These are phyloP conservation scores for Chrysoporthe cubensis DNA, from an alignment of 2,329 filamentous ascomycete genomes.

Conservation along the genomic window DNA sequence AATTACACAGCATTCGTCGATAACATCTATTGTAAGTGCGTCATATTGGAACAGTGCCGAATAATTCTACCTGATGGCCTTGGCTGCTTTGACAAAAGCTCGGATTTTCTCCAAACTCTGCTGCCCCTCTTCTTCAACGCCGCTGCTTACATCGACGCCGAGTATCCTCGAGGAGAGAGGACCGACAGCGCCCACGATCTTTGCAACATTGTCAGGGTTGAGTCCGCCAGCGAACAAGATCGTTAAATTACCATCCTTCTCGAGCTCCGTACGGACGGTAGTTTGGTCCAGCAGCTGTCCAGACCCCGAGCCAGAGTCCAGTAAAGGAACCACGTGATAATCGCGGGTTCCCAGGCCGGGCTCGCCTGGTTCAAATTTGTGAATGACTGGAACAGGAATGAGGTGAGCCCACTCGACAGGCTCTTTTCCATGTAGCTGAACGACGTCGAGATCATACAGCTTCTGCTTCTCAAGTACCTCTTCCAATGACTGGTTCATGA, in stretches of 20 bases:
- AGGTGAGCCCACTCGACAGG: constrained; percentile 86
- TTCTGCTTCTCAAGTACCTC: constrained; percentile 81
- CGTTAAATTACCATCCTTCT: constrained; percentile 69
- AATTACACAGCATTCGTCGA: neutral
- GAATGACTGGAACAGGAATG: constrained; percentile 92
- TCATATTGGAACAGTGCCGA: neutral
- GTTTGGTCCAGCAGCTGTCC: constrained; percentile 77
- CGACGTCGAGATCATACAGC: constrained; percentile 78
- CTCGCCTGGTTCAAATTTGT: constrained; percentile 78
- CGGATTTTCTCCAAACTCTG: constrained; percentile 83
- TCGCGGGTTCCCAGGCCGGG: constrained; percentile 73
- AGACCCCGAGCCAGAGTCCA: constrained; percentile 86
- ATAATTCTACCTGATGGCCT: constrained; percentile 54
- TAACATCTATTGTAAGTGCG: neutral
- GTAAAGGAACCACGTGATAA: constrained; percentile 80
- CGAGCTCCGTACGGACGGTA: constrained; percentile 69
- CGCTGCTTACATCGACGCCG: constrained; percentile 91
- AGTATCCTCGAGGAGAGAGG: constrained; percentile 66
- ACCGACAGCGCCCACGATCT: constrained; percentile 66
- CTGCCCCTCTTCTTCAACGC: constrained; percentile 81
- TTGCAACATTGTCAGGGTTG: constrained; percentile 75
- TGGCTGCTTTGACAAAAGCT: constrained; percentile 77
- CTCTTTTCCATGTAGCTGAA: constrained; percentile 92
- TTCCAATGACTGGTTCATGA: constrained; percentile 84
- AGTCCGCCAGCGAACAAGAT: constrained; percentile 87